Evolutionary conservation across 306 rosid species (phyloP).

Genomic region (Rosa chinensis): DNA sequence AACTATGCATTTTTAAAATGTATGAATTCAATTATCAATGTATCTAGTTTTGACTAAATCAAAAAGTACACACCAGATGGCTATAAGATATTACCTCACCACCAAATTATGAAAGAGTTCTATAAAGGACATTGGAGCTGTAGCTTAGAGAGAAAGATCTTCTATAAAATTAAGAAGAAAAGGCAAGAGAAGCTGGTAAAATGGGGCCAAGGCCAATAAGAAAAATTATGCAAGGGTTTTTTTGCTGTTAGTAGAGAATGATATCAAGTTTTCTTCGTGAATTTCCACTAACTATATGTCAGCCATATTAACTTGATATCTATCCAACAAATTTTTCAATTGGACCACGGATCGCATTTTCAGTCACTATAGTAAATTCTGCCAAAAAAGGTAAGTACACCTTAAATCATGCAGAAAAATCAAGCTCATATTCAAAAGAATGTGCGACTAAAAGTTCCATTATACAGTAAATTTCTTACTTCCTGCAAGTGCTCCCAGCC

Average conservation of each 20-base stretch:
- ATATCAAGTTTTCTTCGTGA: not conserved
- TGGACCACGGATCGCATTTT: constrained; percentile 1
- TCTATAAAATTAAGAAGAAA: not conserved
- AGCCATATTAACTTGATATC: not conserved
- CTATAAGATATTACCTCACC: not conserved
- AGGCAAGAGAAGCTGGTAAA: not conserved
- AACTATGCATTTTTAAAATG: not conserved
- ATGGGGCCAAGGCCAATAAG: not conserved
- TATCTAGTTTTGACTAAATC: not conserved
- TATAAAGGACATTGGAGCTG: not conserved
- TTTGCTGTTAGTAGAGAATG: too few species aligned
- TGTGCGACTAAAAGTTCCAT: not conserved
- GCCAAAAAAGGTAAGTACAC: constrained; percentile 15
- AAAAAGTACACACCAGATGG: not conserved
- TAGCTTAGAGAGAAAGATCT: not conserved
- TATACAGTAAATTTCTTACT: constrained; percentile 47
- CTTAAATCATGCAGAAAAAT: not conserved
- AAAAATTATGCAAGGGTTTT: too few species aligned
- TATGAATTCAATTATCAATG: not conserved
- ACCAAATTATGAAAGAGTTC: not conserved
- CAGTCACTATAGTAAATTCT: not conserved
- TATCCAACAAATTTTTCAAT: not conserved
- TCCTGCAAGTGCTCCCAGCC: constrained; percentile 98
- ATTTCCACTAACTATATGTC: not conserved
- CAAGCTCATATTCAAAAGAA: not conserved